These are phyloP conservation scores for Nyctanthes arbortristis DNA, from an alignment of 257 asterid genomes.

Conservation along the genomic window DNA sequence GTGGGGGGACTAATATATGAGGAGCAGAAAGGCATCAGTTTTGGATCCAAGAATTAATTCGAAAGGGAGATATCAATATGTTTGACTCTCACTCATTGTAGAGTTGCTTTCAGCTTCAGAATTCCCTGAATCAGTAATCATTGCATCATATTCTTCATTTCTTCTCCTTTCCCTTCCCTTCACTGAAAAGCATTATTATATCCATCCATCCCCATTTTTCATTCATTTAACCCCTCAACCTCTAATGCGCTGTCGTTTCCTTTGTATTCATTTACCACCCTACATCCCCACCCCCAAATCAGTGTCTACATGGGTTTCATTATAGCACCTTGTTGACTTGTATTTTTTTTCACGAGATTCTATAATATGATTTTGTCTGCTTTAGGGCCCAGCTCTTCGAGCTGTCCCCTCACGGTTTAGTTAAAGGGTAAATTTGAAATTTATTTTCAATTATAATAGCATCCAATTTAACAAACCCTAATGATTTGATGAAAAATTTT, in stretches of 20 bases:
- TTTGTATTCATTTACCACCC: neutral
- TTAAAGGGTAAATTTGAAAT: too few species aligned
- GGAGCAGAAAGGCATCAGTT: conserved; percentile 13
- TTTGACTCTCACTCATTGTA: neutral
- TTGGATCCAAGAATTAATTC: neutral
- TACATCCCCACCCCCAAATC: too few species aligned
- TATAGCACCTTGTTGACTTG: too few species aligned
- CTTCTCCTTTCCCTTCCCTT: neutral
- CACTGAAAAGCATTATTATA: neutral
- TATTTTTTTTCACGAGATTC: too few species aligned
- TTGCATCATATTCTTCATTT: conserved; percentile 14
- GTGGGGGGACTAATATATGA: conserved; percentile 25
- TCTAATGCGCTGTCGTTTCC: neutral
- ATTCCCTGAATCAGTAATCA: neutral
- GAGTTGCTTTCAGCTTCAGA: neutral
- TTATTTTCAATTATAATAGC: too few species aligned
- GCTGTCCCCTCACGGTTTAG: too few species aligned
- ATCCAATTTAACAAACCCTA: too few species aligned
- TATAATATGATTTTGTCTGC: too few species aligned
- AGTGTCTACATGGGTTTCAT: too few species aligned
- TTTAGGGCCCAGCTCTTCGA: too few species aligned
- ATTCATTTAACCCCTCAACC: neutral
- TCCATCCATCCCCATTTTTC: neutral
- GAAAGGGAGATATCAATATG: conserved; percentile 26
- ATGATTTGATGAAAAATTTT: too few species aligned